A percentile compares a stretch with the other conserved stretches of the same genome.
Conservation (phyloP, 2,329 filamentous ascomycete species). For the Hypoxylon sp. region DNA sequence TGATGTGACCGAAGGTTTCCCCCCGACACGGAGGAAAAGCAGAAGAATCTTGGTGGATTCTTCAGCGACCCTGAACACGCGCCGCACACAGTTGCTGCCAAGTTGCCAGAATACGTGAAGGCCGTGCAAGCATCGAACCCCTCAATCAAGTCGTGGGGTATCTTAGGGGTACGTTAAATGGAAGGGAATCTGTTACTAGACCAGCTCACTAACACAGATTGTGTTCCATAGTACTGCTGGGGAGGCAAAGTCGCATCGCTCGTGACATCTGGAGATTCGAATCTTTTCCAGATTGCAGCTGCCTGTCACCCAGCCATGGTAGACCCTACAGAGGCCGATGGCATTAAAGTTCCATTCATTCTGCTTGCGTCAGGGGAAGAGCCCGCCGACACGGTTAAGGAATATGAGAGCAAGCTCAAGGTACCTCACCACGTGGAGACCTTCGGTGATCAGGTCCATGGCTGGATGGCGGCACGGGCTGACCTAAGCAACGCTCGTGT, state of each 20-base stretch:
- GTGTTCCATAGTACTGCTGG: constrained; percentile 73
- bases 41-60: constrained; percentile 70
- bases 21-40: constrained; percentile 75
- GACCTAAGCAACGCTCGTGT: constrained; percentile 70
- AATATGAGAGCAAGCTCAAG: constrained; percentile 67
- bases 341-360: constrained; percentile 72
- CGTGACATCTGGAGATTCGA: constrained; percentile 58
- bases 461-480: constrained; percentile 79
- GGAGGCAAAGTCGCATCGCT: constrained; percentile 76
- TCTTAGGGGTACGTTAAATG: constrained; percentile 67
- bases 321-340: constrained; percentile 71
- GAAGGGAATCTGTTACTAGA: not conserved
- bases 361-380: constrained; percentile 78
- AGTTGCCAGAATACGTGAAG: constrained; percentile 68
- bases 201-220: not conserved
- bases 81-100: constrained; percentile 62
- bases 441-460: constrained; percentile 76
- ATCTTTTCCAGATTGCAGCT: constrained; percentile 67
- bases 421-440: constrained; percentile 73
- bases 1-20: constrained; percentile 62
- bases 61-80: constrained; percentile 63
- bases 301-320: constrained; percentile 74
- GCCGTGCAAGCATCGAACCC: constrained; percentile 67
- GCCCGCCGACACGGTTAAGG: constrained; percentile 66
- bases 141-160: constrained; percentile 71